These are phyloP conservation scores for Salmacisia buchloeana DNA, from an alignment of 1,284 basidiomycete genomes.

Conservation along the genomic window DNA sequence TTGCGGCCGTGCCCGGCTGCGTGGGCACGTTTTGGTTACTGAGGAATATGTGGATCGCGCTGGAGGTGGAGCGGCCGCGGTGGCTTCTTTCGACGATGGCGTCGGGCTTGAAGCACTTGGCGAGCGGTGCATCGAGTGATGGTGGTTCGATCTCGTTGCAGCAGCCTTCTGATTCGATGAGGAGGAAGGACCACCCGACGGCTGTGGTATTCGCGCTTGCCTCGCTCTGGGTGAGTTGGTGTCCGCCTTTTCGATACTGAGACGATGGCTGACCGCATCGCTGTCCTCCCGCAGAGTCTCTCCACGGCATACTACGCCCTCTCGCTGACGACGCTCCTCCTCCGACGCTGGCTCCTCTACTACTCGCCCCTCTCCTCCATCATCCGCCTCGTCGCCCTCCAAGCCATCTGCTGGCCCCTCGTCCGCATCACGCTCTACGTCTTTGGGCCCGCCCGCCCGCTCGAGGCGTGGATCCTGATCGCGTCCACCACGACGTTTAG, in stretches of 20 bases:
- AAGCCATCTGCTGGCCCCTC: slow-evolving; percentile 79
- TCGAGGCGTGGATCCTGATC: slow-evolving; percentile 71
- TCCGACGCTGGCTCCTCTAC: slow-evolving; percentile 73
- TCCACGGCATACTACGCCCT: slow-evolving; percentile 77
- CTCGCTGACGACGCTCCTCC: slow-evolving; percentile 68
- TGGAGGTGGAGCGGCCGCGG: slow-evolving; percentile 1
- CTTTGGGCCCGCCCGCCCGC: slow-evolving; percentile 64
- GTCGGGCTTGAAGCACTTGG: no score
- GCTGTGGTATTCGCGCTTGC: slow-evolving; percentile 31
- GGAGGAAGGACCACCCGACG: slow-evolving; percentile 11
- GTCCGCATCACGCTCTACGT: slow-evolving; percentile 69
- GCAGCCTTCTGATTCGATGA: no score
- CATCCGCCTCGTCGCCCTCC: slow-evolving; percentile 72
- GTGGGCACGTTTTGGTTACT: slow-evolving; percentile 44
- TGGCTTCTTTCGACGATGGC: slow-evolving; percentile 1
- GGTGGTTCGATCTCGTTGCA: no score
- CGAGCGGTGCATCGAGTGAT: no score
- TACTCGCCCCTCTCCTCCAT: slow-evolving; percentile 73
- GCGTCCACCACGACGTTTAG: slow-evolving; percentile 64
- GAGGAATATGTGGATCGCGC: slow-evolving; percentile 19
- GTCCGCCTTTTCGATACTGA: neutral
- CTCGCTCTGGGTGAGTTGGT: slow-evolving; percentile 24
- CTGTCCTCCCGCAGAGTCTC: slow-evolving; percentile 48
- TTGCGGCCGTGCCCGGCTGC: slow-evolving; percentile 44
- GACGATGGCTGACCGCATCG: neutral